phyloP scores from a whole-genome alignment of 768 basidiomycete species.

The Postia placenta region DNA sequence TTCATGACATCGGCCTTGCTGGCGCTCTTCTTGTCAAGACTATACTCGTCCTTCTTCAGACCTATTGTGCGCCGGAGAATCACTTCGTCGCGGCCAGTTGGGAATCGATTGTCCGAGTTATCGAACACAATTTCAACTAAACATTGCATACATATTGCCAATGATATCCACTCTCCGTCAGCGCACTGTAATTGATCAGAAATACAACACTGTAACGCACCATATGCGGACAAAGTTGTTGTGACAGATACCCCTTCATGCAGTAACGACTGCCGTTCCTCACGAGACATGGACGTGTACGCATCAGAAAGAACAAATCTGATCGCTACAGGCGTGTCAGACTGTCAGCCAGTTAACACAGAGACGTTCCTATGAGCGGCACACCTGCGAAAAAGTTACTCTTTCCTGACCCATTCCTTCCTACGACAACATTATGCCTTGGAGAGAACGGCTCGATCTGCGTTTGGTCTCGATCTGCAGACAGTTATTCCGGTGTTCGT shows the following conservation, averaged over 20 bases:
- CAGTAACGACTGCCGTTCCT: constrained; percentile 88
- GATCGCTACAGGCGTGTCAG: constrained; percentile 53
- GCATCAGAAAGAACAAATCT: constrained; percentile 97
- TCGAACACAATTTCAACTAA: constrained; percentile 92
- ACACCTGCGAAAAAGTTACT: constrained; percentile 96
- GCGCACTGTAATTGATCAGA: too few species aligned
- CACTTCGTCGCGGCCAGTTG: constrained; percentile 83
- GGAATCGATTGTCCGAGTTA: constrained; percentile 91
- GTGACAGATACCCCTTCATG: constrained; percentile 89
- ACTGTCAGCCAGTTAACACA: too few species aligned
- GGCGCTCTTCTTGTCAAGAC: constrained; percentile 90
- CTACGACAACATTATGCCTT: constrained; percentile 93
- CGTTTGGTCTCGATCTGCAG: constrained; percentile 75
- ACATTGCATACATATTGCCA: neutral
- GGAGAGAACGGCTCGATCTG: constrained; percentile 94
- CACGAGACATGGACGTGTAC: constrained; percentile 90
- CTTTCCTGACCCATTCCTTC: constrained; percentile 96
- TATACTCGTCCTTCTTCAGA: constrained; percentile 98
- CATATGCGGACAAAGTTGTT: constrained; percentile 89
- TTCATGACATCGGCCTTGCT: constrained; percentile 98
- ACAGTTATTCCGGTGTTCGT: neutral
- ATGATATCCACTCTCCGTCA: too few species aligned
- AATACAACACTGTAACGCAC: constrained; percentile 31
- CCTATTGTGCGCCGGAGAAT: constrained; percentile 92
- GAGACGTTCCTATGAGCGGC: too few species aligned